Percentiles rank a stretch among this genome's conserved stretches.
Evolutionary conservation across 108 stramenopile species (phyloP).

Genomic region (Cyclotella atomus): DNA sequence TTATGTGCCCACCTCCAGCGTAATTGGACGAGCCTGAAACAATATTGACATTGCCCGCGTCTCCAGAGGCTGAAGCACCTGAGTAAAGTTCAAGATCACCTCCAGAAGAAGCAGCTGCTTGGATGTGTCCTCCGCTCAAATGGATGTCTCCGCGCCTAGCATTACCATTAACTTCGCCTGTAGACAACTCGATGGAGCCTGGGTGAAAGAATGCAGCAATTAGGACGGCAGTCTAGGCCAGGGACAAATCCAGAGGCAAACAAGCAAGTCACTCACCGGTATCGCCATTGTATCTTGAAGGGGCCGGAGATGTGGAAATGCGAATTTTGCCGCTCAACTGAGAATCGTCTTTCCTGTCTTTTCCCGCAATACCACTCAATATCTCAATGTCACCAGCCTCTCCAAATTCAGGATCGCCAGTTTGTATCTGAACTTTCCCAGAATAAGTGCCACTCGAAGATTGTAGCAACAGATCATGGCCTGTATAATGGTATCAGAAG

Average conservation of each 20-base stretch:
- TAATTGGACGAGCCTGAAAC: neutral
- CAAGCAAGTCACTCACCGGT: neutral
- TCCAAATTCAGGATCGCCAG: conserved; percentile 12
- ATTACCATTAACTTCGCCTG: neutral
- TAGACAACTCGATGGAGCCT: neutral
- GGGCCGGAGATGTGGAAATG: conserved; percentile 1
- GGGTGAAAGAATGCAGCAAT: neutral
- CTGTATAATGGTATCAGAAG: neutral
- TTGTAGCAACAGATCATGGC: neutral
- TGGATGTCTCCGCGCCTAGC: conserved; percentile 1
- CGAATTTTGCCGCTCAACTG: neutral
- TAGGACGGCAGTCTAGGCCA: neutral
- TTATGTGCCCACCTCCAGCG: conserved; percentile 38
- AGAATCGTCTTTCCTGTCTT: neutral
- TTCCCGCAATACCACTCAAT: conserved; percentile 10
- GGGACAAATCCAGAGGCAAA: neutral
- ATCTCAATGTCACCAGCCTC: conserved; percentile 32
- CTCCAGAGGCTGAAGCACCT: conserved; percentile 8
- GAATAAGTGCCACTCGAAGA: neutral
- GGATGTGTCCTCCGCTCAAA: conserved; percentile 9
- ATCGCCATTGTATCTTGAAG: neutral
- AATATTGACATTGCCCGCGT: conserved; percentile 31
- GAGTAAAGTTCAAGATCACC: conserved; percentile 24
- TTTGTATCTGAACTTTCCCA: conserved; percentile 24
- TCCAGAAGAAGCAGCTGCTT: neutral